Evolutionary conservation across 192 early-diverging fungal genomes (phyloP), one percentile per base, ranked within the genome.

Genomic region (Backusella luteola): DNA sequence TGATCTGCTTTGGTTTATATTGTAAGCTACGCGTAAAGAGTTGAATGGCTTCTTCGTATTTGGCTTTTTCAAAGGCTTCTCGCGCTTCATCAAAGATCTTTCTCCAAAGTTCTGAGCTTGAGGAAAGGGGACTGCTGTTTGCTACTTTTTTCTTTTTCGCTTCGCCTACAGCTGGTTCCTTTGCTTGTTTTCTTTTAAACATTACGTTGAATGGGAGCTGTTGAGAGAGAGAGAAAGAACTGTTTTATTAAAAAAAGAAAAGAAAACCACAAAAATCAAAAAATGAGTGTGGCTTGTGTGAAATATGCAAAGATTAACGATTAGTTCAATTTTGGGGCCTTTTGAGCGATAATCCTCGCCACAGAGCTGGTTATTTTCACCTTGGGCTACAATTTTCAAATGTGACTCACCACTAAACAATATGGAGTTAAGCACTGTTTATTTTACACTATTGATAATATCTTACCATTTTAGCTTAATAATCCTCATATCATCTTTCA

Each of bases 11-110:
- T 38, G 36, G 38, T 23, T 74, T 39, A 21, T 63, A 39, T 1
- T 38, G 11, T 26, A 74, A 38, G 2, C 36, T 38, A n/a, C 73
- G 73, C 9, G 73, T 66, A 66, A 74, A 74, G 6, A 63, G 59
- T 6, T 19, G n/a, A 14, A 26, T 26, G 1, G 73, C 73, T n/a
- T 74, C 56, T 36, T 74, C 8, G 34, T 35, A 66, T 36, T 42
- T 34, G 7, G 8, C 26, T 8, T 66, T 21, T 23, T 5, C 35
- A 63, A 66, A 74, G 2, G 73, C 73, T 39, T 39, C 17, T 29
- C 34, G 52, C 6, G n/a, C 73, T 26, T 56, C 73, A 23, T 9
- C 17, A 36, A 74, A 74, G 5, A 71, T 44, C 19, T 46, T 41
- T 32, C 26, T 44, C 70, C 70, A 71, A 29, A 39, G 21, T 1